These are phyloP conservation scores for Fragaria nilgerrensis DNA, from an alignment of 306 rosid genomes.

Conservation along the genomic window DNA sequence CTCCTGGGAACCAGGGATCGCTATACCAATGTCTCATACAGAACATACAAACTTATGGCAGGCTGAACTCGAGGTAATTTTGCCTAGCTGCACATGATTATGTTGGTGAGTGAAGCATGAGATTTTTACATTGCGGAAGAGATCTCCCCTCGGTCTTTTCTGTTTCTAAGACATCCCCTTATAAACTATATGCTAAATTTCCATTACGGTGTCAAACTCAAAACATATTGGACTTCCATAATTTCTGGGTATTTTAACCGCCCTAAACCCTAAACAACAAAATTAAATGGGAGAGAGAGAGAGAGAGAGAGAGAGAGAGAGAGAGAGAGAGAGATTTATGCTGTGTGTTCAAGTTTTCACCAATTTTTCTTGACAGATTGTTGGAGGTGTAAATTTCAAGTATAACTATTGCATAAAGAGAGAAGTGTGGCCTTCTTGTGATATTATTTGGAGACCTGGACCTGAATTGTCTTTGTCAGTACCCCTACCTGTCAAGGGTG, in stretches of 20 bases:
- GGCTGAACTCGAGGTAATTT: slow-evolving; percentile 72
- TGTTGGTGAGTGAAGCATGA: neutral
- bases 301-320: no score
- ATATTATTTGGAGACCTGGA: slow-evolving; percentile 84
- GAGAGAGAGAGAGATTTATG: neutral
- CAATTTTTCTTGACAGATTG: slow-evolving; percentile 51
- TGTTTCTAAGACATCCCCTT: neutral
- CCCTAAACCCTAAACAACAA: neutral
- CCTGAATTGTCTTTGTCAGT: slow-evolving; percentile 83
- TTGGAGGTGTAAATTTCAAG: slow-evolving; percentile 66
- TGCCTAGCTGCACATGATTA: slow-evolving; percentile 10
- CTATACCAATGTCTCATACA: slow-evolving; percentile 67
- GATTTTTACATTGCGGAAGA: neutral
- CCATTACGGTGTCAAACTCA: neutral
- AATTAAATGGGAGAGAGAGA: no score
- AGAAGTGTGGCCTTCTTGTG: slow-evolving; percentile 51
- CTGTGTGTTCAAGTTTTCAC: slow-evolving; percentile 18
- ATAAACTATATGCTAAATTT: neutral
- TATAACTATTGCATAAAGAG: slow-evolving; percentile 80
- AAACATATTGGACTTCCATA: neutral
- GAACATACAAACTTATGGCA: slow-evolving; percentile 76
- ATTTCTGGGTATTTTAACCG: neutral
- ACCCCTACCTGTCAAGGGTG: slow-evolving; percentile 42
- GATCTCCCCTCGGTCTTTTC: neutral
- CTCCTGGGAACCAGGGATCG: slow-evolving; percentile 83